phyloP scores from a whole-genome alignment of 192 early-diverging fungal species.

The Coemansia sp. region DNA sequence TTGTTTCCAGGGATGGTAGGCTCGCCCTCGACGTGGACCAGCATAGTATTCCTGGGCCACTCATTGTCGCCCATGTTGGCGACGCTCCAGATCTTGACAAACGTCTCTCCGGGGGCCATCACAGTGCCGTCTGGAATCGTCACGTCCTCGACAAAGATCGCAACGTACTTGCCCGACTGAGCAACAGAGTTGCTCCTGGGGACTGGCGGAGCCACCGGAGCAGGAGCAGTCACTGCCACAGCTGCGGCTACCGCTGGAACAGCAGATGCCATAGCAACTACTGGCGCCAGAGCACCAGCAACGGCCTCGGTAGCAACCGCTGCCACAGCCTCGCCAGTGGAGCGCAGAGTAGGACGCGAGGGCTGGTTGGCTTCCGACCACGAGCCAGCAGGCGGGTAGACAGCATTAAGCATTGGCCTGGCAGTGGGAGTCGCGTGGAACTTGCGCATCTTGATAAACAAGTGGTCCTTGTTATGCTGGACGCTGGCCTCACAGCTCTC shows the following conservation, averaged over 20 bases:
- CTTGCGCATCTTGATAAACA: constrained; percentile 83
- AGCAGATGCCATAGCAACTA: background rate
- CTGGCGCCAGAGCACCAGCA: background rate
- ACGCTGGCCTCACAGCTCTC: constrained; percentile 77
- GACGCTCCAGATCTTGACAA: constrained; percentile 73
- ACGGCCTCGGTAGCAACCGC: background rate
- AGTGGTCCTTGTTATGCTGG: constrained; percentile 72
- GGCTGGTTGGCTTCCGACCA: background rate
- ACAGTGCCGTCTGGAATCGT: constrained; percentile 64
- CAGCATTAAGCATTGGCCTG: constrained; percentile 18
- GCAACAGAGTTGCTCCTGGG: background rate
- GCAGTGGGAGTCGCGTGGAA: constrained; percentile 3
- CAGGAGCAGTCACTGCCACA: background rate
- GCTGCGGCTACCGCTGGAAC: background rate
- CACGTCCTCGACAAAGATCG: constrained; percentile 64
- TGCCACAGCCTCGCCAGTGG: background rate
- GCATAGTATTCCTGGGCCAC: constrained; percentile 61
- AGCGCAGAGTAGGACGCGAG: background rate
- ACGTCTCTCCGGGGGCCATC: constrained; percentile 54
- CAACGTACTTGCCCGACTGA: constrained; percentile 30
- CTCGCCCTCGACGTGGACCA: constrained; percentile 59
- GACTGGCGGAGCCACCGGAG: background rate
- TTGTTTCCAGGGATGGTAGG: constrained; percentile 48
- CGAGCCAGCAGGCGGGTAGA: constrained; percentile 9
- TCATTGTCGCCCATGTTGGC: constrained; percentile 57